Conservation (phyloP, 2,329 filamentous ascomycete genomes). For the Cercospora berteroae region DNA sequence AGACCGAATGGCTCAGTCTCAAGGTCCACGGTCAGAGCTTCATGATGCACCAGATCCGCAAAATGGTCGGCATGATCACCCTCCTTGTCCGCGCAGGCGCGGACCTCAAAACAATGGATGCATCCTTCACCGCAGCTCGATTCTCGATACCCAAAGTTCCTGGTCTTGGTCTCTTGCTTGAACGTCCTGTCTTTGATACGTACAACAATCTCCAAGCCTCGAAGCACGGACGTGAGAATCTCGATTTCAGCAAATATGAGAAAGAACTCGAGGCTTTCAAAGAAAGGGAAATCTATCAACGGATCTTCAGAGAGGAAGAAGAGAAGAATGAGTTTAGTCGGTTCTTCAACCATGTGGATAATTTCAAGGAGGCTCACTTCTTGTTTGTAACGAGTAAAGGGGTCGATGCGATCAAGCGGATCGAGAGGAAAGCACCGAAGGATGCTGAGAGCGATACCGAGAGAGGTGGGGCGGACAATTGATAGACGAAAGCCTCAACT, state of each 20-base stretch:
- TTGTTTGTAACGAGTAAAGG: conserved; percentile 52
- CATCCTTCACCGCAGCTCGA: conserved; percentile 68
- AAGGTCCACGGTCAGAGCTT: conserved; percentile 98
- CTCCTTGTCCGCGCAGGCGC: conserved; percentile 81
- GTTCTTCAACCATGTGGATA: conserved; percentile 53
- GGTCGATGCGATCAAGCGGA: conserved; percentile 43
- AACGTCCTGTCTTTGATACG: conserved; percentile 84
- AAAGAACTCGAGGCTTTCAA: conserved; percentile 85
- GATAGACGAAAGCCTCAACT: background rate
- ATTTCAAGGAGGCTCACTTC: conserved; percentile 51
- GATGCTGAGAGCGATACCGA: conserved; percentile 12
- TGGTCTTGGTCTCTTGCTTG: conserved; percentile 79
- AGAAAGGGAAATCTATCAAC: conserved; percentile 83
- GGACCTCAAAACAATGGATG: conserved; percentile 63
- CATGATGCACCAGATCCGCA: conserved; percentile 99
- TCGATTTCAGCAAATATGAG: conserved; percentile 77
- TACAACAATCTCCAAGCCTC: conserved; percentile 75
- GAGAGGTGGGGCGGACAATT: conserved; percentile 4
- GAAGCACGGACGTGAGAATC: conserved; percentile 62
- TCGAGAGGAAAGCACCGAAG: conserved; percentile 20
- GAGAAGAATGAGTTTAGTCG: conserved; percentile 66
- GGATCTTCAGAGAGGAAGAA: conserved; percentile 88
- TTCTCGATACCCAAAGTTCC: conserved; percentile 94
- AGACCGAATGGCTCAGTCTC: conserved; percentile 91
- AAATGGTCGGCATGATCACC: conserved; percentile 94